Evolutionary conservation across 495 filamentous ascomycete genomes (phyloP).

Genomic region (Glonium stellatum): DNA sequence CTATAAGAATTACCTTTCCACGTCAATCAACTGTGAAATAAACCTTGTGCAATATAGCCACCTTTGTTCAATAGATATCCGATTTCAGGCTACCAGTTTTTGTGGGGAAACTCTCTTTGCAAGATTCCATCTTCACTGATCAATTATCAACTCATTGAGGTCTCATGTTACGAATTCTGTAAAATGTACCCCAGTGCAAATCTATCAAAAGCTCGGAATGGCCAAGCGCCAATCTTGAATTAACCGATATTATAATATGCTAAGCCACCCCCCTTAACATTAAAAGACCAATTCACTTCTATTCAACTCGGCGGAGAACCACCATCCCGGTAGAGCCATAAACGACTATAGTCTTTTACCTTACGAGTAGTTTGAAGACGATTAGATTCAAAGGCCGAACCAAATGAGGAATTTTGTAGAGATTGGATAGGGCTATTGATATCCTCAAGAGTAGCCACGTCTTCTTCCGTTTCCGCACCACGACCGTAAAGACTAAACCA

Average conservation of each 20-base stretch:
- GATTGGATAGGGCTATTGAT: slow-evolving; percentile 14
- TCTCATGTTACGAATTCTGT: no score
- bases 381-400: neutral
- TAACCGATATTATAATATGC: neutral
- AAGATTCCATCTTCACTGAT: neutral
- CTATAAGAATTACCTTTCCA: slow-evolving; percentile 11
- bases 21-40: slow-evolving; percentile 24
- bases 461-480: slow-evolving; percentile 3
- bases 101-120: neutral
- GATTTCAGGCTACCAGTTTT: slow-evolving; percentile 1
- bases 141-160: neutral
- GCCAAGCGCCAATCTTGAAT: neutral
- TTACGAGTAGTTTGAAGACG: slow-evolving; percentile 31
- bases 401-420: slow-evolving; percentile 23
- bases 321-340: slow-evolving; percentile 71
- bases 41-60: slow-evolving; percentile 28
- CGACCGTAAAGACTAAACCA: slow-evolving; percentile 8
- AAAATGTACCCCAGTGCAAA: no score
- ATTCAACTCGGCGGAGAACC: slow-evolving; percentile 19
- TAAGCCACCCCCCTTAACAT: neutral
- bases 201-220: no score
- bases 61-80: slow-evolving; percentile 19
- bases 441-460: slow-evolving; percentile 18
- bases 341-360: slow-evolving; percentile 62
- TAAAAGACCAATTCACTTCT: neutral